Base-by-base conservation (phyloP, 345 rosid genomes). In the Sonneratia alba region DNA sequence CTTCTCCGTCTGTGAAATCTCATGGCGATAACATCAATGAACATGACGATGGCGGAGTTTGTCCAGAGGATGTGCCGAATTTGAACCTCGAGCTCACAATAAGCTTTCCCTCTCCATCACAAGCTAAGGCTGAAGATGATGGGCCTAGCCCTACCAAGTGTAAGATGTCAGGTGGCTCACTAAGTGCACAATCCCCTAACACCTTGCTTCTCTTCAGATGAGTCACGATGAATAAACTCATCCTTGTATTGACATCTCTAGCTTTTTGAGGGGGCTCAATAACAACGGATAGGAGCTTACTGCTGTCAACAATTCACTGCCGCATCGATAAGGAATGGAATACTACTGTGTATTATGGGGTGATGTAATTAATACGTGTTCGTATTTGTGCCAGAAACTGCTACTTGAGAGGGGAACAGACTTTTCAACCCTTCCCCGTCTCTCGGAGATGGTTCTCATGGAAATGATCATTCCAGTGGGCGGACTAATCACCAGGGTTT, bases 11-110 rank as follows among this genome's bases (percentile, higher is more conserved):
- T 12, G 36, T 7, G 34, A 68, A 69, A 36, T 63, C 76, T 0
- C 40, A 6, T 2, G n/a, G 18, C 66, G 67, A 72, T n/a, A 32
- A 73, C 15, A 73, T 71, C 7, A 71, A 77, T 61, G 66, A 37
- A 34, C 70, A 74, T 11, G 74, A 19, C n/a, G 22, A 69, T 67
- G 83, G 40, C 6, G 76, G 49, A 45, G 74, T 71, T 34, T 49
- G 73, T 73, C 43, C 71, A 37, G 75, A 71, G 42, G 71, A 80
- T 40, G 78, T 45, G 22, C 85, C 85, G 11, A 81, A 83, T 42
- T 73, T 83, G 69, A 83, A 83, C 55, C 83, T 83, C 38, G 80
- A 83, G 1, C 80, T 80, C 47, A 56, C 78, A 6, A 62, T 76
- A 5, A 75, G 59, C 59, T 9, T 48, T 40, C 85, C 71, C 38